Percentiles rank a stretch among this genome's conserved stretches.
Evolutionary conservation across 495 filamentous ascomycete species (phyloP).

Genomic region (Evernia prunastri): DNA sequence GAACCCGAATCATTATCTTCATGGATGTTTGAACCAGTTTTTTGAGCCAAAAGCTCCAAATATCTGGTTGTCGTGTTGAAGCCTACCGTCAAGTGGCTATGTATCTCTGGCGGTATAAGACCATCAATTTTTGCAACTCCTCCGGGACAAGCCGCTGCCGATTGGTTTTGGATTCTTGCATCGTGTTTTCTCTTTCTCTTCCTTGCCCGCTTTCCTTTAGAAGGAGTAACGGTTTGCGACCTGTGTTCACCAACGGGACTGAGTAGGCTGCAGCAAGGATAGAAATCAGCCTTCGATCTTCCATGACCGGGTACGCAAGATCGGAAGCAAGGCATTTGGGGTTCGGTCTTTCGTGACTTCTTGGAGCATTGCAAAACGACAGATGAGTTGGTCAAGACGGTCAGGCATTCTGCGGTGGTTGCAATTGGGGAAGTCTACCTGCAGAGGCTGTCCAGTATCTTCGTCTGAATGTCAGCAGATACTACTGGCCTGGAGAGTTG

Average conservation of each 20-base stretch:
- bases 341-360: not conserved
- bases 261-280: slow-evolving; percentile 41
- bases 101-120: slow-evolving; percentile 6
- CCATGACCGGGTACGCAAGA: not conserved
- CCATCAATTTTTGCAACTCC: not conserved
- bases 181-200: slow-evolving; percentile 26
- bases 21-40: not conserved
- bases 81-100: slow-evolving; percentile 50
- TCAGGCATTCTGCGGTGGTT: not conserved
- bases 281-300: not conserved
- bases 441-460: slow-evolving; percentile 32
- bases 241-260: slow-evolving; percentile 51
- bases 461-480: slow-evolving; percentile 22
- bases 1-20: not conserved
- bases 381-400: not conserved
- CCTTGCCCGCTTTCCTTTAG: slow-evolving; percentile 47
- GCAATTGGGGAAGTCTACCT: slow-evolving; percentile 18
- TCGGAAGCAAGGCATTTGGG: not conserved
- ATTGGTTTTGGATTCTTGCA: slow-evolving; percentile 4
- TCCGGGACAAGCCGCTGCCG: not conserved
- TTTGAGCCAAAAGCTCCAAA: slow-evolving; percentile 40
- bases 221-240: slow-evolving; percentile 38
- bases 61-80: slow-evolving; percentile 50
- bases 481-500: slow-evolving; percentile 26
- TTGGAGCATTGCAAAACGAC: not conserved